Base-by-base conservation (phyloP, 1,284 basidiomycete species). In the Pseudozyma pruni region DNA sequence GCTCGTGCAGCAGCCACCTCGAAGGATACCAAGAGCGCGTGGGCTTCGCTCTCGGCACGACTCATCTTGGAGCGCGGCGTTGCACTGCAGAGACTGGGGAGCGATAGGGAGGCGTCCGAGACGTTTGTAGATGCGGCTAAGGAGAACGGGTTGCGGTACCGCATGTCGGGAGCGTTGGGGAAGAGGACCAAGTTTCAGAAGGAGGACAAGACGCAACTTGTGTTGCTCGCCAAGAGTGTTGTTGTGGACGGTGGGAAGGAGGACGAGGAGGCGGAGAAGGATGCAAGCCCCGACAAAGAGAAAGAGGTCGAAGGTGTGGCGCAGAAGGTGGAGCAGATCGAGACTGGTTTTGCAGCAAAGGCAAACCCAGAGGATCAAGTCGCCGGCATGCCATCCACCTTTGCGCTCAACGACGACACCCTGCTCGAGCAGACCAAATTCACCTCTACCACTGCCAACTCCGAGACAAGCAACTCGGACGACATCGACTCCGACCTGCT, bases 151-250 rank as follows among this genome's bases (percentile, higher is more conserved):
- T 84, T 99, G 54, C 87, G 91, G 81, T 98, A 93, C 83, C 91
- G 94, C 83, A 86, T 98, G 60, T 94, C 92, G 0, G 96, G 96
- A 13, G 93, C 94, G 8, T 85, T 95, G 56, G 96, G 96, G 22
- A 94, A 91, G 84, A 87, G 92, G 60, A 99, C 96, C 14, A 97
- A 93, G 83, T 99, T 91, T 83, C 96, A 98, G 83, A 86, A 90
- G 69, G 88, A 86, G 50, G 91, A 93, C 43, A 85, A 91, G 62
- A 92, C 90, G 53, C 95, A 98, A 84, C 88, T 99, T 40, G 90
- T 98, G 31, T 86, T 99, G n/a, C 87, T 98, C 10, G 95, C 96
- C 29, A 89, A 93, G 83, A 93, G 91, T 62, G 54, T 60, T 4
- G 72, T 74, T 17, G 72, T 53, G 3, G 76, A 64, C 16, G 64